phyloP scores from a whole-genome alignment of 768 basidiomycete genomes.

The Boletus reticulatus region DNA sequence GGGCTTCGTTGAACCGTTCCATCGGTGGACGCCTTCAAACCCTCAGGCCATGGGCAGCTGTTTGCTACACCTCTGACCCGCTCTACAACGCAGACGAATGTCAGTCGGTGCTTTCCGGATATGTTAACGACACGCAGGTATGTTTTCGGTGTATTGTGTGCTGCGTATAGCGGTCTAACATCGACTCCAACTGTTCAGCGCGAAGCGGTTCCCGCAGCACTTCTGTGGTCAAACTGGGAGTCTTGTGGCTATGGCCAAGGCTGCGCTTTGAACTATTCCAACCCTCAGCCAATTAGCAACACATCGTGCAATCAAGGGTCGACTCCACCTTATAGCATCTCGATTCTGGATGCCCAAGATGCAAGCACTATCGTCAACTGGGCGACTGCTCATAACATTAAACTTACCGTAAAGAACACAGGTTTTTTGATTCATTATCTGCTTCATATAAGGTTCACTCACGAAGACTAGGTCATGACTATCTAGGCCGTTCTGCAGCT shows the following conservation, averaged over 20 bases:
- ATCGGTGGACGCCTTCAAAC: slow-evolving; percentile 17
- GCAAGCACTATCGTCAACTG: slow-evolving; percentile 20
- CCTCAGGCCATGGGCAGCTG: slow-evolving; percentile 22
- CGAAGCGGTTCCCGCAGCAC: slow-evolving; percentile 15
- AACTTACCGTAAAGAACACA: slow-evolving; percentile 23
- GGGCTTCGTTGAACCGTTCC: slow-evolving; percentile 15
- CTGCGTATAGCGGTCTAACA: not conserved
- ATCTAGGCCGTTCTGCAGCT: slow-evolving; percentile 21
- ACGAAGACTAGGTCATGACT: slow-evolving; percentile 18
- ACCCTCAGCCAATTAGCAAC: slow-evolving; percentile 15
- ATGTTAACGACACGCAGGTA: slow-evolving; percentile 16
- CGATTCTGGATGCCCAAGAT: slow-evolving; percentile 17
- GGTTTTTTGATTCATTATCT: slow-evolving; percentile 5
- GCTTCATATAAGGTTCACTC: not conserved
- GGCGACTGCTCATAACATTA: slow-evolving; percentile 18
- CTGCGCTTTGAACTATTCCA: slow-evolving; percentile 16
- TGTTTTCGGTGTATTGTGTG: not conserved
- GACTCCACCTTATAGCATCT: slow-evolving; percentile 19
- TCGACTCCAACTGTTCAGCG: slow-evolving; percentile 11
- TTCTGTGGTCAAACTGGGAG: slow-evolving; percentile 26
- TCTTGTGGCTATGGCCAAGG: slow-evolving; percentile 15
- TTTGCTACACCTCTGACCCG: slow-evolving; percentile 20
- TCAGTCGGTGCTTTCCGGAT: slow-evolving; percentile 10
- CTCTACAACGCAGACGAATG: slow-evolving; percentile 15
- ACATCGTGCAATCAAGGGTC: slow-evolving; percentile 18